phyloP scores from a whole-genome alignment of 305 asterid species.

The Plantago coronopus region DNA sequence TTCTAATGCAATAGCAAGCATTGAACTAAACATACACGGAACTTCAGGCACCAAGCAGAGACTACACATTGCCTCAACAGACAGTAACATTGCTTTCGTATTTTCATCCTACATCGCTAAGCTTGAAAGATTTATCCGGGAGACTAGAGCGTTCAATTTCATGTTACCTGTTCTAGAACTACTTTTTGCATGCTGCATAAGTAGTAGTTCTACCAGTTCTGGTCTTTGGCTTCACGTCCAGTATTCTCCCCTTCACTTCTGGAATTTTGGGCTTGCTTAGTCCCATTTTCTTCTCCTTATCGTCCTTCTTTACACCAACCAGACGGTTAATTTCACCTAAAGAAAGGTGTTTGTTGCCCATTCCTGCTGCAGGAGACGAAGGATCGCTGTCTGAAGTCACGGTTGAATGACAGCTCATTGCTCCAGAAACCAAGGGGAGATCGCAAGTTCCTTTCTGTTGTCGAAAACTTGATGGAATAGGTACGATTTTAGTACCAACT shows the following conservation, averaged over 20 bases:
- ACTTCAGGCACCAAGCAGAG: no score
- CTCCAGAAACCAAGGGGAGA: constrained; percentile 23
- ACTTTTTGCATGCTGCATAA: constrained; percentile 17
- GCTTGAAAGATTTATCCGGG: no score
- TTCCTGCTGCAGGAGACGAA: constrained; percentile 37
- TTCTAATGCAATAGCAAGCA: no score
- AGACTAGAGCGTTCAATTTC: no score
- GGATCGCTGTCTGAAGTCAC: constrained; percentile 39
- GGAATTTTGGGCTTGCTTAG: constrained; percentile 25
- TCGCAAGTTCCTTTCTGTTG: not conserved
- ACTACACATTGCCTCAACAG: no score
- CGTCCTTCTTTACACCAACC: constrained; percentile 25
- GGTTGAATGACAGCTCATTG: constrained; percentile 39
- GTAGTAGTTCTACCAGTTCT: constrained; percentile 18
- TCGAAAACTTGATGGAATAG: not conserved
- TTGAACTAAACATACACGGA: no score
- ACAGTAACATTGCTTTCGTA: no score
- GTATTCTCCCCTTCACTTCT: constrained; percentile 25
- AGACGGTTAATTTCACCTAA: constrained; percentile 14
- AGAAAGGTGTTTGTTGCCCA: constrained; percentile 15
- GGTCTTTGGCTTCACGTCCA: constrained; percentile 30
- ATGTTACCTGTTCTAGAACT: constrained; percentile 14
- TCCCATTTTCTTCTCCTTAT: constrained; percentile 21
- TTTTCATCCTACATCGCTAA: no score
- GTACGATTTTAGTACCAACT: not conserved